A percentile compares a stretch with the other conserved stretches of the same genome.
Evolutionary conservation across 805 yeast genomes (phyloP).

Genomic region (Debaryomyces hansenii): DNA sequence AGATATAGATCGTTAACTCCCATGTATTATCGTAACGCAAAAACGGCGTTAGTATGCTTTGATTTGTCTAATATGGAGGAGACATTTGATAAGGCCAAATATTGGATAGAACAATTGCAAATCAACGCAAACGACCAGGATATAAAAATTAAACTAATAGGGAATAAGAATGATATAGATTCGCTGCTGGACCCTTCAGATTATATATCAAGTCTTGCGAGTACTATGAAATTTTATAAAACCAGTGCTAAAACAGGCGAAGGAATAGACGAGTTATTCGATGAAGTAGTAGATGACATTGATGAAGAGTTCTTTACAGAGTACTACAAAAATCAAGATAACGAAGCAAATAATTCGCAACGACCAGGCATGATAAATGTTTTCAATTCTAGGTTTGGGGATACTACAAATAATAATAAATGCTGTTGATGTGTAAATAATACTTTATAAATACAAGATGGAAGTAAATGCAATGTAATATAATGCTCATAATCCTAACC

Average conservation of each 20-base stretch:
- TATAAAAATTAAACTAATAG: slow-evolving; percentile 56
- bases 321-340: slow-evolving; percentile 9
- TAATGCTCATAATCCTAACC: slow-evolving; percentile 28
- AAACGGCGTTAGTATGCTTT: slow-evolving; percentile 77
- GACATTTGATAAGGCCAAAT: slow-evolving; percentile 69
- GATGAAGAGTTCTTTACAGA: slow-evolving; percentile 30
- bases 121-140: slow-evolving; percentile 20
- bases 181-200: slow-evolving; percentile 9
- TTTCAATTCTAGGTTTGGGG: slow-evolving; percentile 3
- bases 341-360: slow-evolving; percentile 4
- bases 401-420: slow-evolving; percentile 1
- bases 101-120: slow-evolving; percentile 83
- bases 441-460: neutral
- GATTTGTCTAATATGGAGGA: slow-evolving; percentile 58
- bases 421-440: slow-evolving; percentile 5
- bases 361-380: slow-evolving; percentile 5
- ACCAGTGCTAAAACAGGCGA: slow-evolving; percentile 75
- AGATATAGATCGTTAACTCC: slow-evolving; percentile 76
- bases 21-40: slow-evolving; percentile 77
- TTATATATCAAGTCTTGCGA: neutral
- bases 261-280: slow-evolving; percentile 48
- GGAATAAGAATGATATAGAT: slow-evolving; percentile 77
- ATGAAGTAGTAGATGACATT: slow-evolving; percentile 27
- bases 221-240: slow-evolving; percentile 18
- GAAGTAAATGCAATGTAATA: neutral